Evolutionary conservation across 805 yeast species (phyloP), one percentile per base, ranked within the genome.

Genomic region (Starmerella etchellsii): DNA sequence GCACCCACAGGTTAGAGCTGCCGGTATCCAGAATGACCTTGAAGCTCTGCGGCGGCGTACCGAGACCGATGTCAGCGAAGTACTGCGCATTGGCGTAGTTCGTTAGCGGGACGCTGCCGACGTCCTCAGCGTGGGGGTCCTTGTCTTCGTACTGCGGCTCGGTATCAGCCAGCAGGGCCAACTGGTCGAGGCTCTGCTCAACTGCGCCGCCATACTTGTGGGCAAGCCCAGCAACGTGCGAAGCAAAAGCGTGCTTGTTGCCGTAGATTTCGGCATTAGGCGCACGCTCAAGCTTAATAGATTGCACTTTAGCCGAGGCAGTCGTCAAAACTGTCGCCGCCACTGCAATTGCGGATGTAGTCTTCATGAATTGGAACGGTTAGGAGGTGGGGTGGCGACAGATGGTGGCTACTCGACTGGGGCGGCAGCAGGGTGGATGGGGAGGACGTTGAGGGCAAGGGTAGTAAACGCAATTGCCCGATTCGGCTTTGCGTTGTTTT

Each of bases 11-110:
- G 65, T 91, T 91, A 34, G 96, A 81, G 34, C 95, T 82, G 31
- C 98, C 98, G 21, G 98, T 88, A 64, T 91, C 98, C 56, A 91
- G 70, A 48, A 91, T 76, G 37, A 91, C 97, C 70, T 88, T 88
- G 66, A 91, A 91, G 15, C 73, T 61, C 68, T 91, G 98, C 37
- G 81, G 83, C 9, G 98, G 98, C 31, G 95, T 81, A 53, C 98
- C 98, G 44, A 91, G 57, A 43, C 76, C 68, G 54, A 91, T 81
- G 58, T 88, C 96, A 33, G 98, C 80, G 61, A 71, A 91, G 65
- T 91, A 88, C 67, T 91, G 98, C 32, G 97, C 97, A 61, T 91
- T 91, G 65, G 83, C 64, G 64, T 88, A 91, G 68, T 91, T 87
- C 50, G 91, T 78, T 61, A 91, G 72, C 13, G 97, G 96, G 36